Percentiles rank a stretch among this genome's conserved stretches.
phyloP scores from a whole-genome alignment of 2,329 filamentous ascomycete species.

The Calcarisporium arbuscula region DNA sequence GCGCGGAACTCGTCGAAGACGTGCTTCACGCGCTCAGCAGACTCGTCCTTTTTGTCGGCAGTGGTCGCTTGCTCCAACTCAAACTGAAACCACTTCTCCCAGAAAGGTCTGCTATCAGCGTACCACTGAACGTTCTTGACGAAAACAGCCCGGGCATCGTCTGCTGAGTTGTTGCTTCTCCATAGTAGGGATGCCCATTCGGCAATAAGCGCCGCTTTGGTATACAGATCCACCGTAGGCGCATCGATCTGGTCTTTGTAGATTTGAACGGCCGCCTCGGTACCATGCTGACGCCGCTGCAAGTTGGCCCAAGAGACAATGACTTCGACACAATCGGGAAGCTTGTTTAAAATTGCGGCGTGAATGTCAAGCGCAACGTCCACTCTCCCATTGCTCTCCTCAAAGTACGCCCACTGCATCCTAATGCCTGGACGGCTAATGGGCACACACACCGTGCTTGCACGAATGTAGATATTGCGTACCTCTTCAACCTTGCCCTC shows the following conservation, averaged over 20 bases:
- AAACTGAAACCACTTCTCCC: constrained; percentile 82
- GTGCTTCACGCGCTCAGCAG: constrained; percentile 70
- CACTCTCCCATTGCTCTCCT: constrained; percentile 73
- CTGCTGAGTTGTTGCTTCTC: constrained; percentile 75
- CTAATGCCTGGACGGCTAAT: constrained; percentile 78
- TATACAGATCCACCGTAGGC: constrained; percentile 63
- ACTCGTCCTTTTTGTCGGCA: constrained; percentile 54
- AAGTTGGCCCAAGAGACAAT: constrained; percentile 85
- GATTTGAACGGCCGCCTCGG: constrained; percentile 78
- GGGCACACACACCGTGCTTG: constrained; percentile 77
- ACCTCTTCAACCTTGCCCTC: constrained; percentile 80
- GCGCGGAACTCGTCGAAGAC: constrained; percentile 70
- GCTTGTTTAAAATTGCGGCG: constrained; percentile 64
- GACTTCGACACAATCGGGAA: constrained; percentile 81
- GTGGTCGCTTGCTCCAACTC: constrained; percentile 74
- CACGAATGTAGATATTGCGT: constrained; percentile 85
- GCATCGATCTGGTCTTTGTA: constrained; percentile 77
- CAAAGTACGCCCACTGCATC: constrained; percentile 89
- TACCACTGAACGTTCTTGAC: constrained; percentile 78
- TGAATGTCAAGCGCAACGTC: constrained; percentile 82
- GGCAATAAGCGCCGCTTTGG: constrained; percentile 80
- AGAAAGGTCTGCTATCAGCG: constrained; percentile 79
- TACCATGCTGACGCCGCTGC: constrained; percentile 72
- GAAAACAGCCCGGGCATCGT: constrained; percentile 80
- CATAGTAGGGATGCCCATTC: constrained; percentile 84